Base-by-base conservation (phyloP, 2,329 filamentous ascomycete species). In the Arachnopeziza araneosa region DNA sequence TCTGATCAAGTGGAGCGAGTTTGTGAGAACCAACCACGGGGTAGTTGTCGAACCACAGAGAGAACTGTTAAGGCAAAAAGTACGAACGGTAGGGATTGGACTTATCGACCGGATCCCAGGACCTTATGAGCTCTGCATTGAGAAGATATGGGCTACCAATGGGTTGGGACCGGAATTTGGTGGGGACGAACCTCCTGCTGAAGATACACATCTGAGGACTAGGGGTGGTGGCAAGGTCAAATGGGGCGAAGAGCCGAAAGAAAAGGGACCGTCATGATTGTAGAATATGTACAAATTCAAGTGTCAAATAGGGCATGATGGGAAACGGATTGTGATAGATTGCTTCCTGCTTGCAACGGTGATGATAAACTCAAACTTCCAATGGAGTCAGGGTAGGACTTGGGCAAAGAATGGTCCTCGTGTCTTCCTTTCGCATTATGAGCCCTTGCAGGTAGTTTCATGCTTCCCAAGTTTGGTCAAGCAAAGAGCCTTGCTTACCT, bases 21-120 rank as follows among this genome's bases (percentile, higher is more conserved):
- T 99, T 75, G 93, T 99, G 61, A 83, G 95, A 64, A 99, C 95
- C 17, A 98, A 97, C 72, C 85, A 96, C 70, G 95, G 95, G 7
- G 86, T 90, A 69, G 91, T 96, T 1, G 87, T 97, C 5, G 93
- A 98, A 77, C 95, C 95, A 32, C 93, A 98, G 79, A 87, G 88
- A 14, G 92, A 96, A 73, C 87, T 99, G 75, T 76, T 97, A 72
- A 85, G 89, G 63, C 89, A 96, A 69, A 93, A 91, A 74, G 87
- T 99, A 30, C 83, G 86, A 71, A 96, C 87, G 26, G 79, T 99
- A 22, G 95, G 95, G 1, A 86, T 98, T 60, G 91, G 92, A 5
- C 75, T 97, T 70, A 97, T 92, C 57, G 95, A 99, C 74, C 83
- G 95, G 19, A 83, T 96, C 48, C 89, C 91, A 7, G 95, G 93